Evolutionary conservation across 2,329 filamentous ascomycete genomes (phyloP), one percentile per base, ranked within the genome.

Genomic region (Xylaria sp.): DNA sequence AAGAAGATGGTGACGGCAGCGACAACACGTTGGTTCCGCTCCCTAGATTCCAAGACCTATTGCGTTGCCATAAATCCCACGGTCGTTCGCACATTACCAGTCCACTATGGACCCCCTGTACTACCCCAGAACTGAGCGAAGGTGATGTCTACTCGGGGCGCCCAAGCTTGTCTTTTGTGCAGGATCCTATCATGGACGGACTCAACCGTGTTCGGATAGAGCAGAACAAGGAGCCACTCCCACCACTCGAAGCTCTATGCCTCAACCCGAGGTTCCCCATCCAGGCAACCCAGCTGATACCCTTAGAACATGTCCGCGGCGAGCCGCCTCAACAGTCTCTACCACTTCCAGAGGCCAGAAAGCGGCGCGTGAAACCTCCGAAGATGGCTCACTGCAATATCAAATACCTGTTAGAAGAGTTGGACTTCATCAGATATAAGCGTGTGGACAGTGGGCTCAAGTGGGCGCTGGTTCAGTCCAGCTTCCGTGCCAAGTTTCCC

Each of bases 391-490:
- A 79, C 59, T 74, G 71, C 69, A 79, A 79, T 63, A 65, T 76
- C 57, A 78, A 78, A 63, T 79, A 79, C 59, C 34, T 65, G 0
- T 34, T 67, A 7, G 76, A 78, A 52, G 75, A 79, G 66, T 60
- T 52, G 2, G 73, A 78, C 58, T 79, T 62, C 60, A 76, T 78
- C 43, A 73, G 77, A 4, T 79, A 77, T 43, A 72, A 73, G 9
- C 73, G 72, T 18, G 67, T 73, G 15, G 77, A 79, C 57, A 53
- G 65, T 43, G 71, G 66, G 12, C 48, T 67, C 8, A 50, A 68
- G 9, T 79, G 76, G 78, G 28, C 67, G 0, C 56, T 68, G 3
- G 65, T 75, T 20, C 60, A 66, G n/a, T 1, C 13, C 0, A 63
- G 52, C 1, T 78, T 77, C 70, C 13, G 41, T 3, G 13, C 43